Evolutionary conservation across 2,329 filamentous ascomycete species (phyloP), one percentile per base, ranked within the genome.

Genomic region (Alternaria conjuncta): DNA sequence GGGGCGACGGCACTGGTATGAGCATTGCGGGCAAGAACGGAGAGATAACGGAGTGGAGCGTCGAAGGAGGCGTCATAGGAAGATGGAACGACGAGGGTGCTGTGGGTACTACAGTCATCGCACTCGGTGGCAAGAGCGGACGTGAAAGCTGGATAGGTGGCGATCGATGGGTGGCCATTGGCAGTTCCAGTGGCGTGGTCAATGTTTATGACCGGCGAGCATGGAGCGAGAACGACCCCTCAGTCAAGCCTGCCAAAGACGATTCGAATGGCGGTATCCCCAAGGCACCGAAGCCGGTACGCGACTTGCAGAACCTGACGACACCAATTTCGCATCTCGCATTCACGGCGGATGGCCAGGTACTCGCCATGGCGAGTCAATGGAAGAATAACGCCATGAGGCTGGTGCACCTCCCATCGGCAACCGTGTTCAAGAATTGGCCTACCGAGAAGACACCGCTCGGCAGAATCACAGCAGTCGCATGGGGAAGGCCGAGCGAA

Each of bases 361-460:
- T 98, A 55, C 82, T 99, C 70, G 93, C 90, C 0, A 94, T 98
- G 84, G 92, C 89, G 44, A 96, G 92, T 80, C 88, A 88, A 66
- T 92, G 92, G 86, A 97, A 97, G 86, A 91, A 91, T 77, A 94
- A 97, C 81, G 93, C 94, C 0, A 82, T 99, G 78, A 87, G 92
- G 74, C 82, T 99, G 69, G 93, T 95, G 30, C 96, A 99, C 80
- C 82, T 99, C 70, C 94, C 95, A 0, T 94, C 88, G 71, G 97
- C 94, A 79, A 97, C 94, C 2, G 93, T 98, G 20, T 99, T 96
- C 85, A 89, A 90, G 74, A 99, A 99, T 81, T 99, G 96, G 96
- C 96, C 96, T 23, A 99, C 95, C 57, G 88, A 89, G 67, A 90
- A 92, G 78, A 99, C 96, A 60, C 94, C 94, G 1, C 81, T 99